Evolutionary conservation across 2,329 filamentous ascomycete genomes (phyloP), one percentile per base, ranked within the genome.

Genomic region (Diaporthe sp.): DNA sequence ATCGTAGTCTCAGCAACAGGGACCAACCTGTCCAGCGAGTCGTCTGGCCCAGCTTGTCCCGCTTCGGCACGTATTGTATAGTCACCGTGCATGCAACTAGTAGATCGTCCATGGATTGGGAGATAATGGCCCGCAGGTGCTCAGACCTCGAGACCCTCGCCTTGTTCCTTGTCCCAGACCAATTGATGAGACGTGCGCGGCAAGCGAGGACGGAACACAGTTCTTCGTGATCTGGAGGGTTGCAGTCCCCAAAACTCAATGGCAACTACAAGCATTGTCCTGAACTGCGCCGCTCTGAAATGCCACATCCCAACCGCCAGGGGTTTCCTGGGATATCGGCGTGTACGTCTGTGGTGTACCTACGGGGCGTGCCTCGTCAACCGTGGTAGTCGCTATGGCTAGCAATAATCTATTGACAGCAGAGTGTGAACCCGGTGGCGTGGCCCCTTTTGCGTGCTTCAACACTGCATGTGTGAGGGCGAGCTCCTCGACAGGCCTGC

Each of bases 151-250:
- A 35, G 64, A 68, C 55, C 47, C 58, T 61, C 33, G 45, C 28
- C 55, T 40, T 47, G 55, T 33, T 52, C 58, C 45, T 60, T 33
- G 52, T 47, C 40, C 71, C 54, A 76, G 66, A 33, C 74, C 67
- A 76, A 22, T 33, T 15, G 40, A 52, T 64, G 72, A 76, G 74
- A 76, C 74, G 74, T 74, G 74, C 72, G 71, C 72, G 58, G 71
- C 50, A 72, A 64, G 45, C 57, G 69, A 72, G 69, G 69, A 50
- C 68, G 54, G 40, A 50, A 30, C 47, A 68, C 22, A 38, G 64
- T 50, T 52, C 64, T 67, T 52, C n/a, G 45, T 52, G 40, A 22
- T 58, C 28, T 40, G 13, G 28, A 45, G 55, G 57, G 69, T 72
- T 17, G 55, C 33, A 47, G 40, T 30, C 28, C 17, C 33, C 15